Conservation (phyloP, 805 yeast genomes). For the Ogataea wickerhamii region DNA sequence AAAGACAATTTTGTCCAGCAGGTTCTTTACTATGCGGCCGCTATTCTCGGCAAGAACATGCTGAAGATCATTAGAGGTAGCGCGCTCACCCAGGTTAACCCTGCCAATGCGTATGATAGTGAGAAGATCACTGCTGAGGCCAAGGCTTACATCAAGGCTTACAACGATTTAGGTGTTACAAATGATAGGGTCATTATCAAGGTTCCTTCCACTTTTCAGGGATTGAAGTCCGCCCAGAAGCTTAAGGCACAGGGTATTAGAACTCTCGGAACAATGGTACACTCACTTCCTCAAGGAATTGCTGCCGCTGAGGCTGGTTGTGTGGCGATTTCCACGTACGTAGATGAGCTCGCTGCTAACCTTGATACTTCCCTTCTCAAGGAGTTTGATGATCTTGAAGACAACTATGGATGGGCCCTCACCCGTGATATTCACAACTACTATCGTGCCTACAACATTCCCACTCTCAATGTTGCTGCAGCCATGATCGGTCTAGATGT, state of each 20-base stretch:
- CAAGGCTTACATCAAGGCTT: conserved; percentile 25
- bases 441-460: conserved; percentile 28
- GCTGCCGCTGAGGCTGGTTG: conserved; percentile 37
- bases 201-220: conserved; percentile 32
- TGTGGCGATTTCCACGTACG: conserved; percentile 32
- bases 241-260: conserved; percentile 23
- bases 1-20: conserved; percentile 16
- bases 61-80: conserved; percentile 18
- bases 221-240: conserved; percentile 24
- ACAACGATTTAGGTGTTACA: conserved; percentile 29
- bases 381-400: conserved; percentile 15
- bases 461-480: conserved; percentile 30
- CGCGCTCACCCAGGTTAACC: conserved; percentile 27
- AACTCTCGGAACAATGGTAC: conserved; percentile 34
- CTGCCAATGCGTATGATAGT: conserved; percentile 24
- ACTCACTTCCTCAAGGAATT: conserved; percentile 34
- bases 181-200: conserved; percentile 31
- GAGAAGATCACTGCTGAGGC: conserved; percentile 26
- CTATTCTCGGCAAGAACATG: conserved; percentile 21
- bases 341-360: conserved; percentile 29
- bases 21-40: conserved; percentile 20
- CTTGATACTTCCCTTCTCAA: conserved; percentile 26
- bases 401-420: conserved; percentile 29
- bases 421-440: conserved; percentile 32
- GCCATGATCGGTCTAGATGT: conserved; percentile 32